Evolutionary conservation across 2,329 filamentous ascomycete species (phyloP), one percentile per base, ranked within the genome.

Genomic region (Hymenoscyphus occultus): DNA sequence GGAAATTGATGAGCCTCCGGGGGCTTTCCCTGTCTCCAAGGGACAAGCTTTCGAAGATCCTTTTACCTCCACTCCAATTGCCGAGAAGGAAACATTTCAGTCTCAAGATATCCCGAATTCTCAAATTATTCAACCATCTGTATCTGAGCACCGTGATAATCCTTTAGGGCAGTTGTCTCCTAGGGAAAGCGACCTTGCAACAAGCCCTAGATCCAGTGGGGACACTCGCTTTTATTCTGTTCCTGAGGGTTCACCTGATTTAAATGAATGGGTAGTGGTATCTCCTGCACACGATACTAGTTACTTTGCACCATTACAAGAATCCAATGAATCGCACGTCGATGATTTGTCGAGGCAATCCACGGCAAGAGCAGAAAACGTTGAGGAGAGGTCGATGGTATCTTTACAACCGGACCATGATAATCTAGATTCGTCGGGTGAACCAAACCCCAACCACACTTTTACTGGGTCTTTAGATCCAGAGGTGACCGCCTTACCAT

Each of bases 31-130:
- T 35, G 76, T 77, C 39, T 72, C 74, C 61, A 77, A 78, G 69
- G 68, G 72, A 45, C 77, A 75, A 14, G 74, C 74, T 56, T 54
- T 22, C 13, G 76, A 74, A 74, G 73, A 79, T 68, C 74, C 76
- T 6, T 75, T 71, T 54, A 74, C 74, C 59, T 73, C 73, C 9
- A 73, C 76, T 56, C 75, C 76, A n/a, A 73, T 79, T 54, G 71
- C 76, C 56, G 76, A 80, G 67, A 77, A 79, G 68, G 73, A 74
- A 19, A 73, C 70, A 35, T 77, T 74, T 59, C 74, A 77, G 22
- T 72, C 71, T 39, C 73, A 68, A 6, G 64, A 69, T 3, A 62
- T 48, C 19, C 60, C 69, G 28, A 59, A 10, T 13, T 5, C 51
- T 54, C 32, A 57, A 31, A 14, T 40, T 22, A 35, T 32, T 16